These are phyloP conservation scores for Ajuga chamaepitys DNA, from an alignment of 257 asterid species.

Conservation along the genomic window DNA sequence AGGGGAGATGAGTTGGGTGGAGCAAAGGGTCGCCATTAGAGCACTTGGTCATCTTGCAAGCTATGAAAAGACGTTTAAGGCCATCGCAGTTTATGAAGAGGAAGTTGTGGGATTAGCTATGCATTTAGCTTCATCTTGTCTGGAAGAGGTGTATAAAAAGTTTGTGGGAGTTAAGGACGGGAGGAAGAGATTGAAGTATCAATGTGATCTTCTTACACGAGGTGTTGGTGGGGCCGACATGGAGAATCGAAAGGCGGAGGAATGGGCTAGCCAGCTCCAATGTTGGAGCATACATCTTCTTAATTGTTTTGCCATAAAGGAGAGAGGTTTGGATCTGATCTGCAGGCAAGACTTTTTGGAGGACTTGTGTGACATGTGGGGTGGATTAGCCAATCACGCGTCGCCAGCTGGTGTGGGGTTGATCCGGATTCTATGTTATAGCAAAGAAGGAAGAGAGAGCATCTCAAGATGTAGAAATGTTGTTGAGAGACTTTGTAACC, in stretches of 20 bases:
- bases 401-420: slow-evolving; percentile 72
- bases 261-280: slow-evolving; percentile 83
- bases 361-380: slow-evolving; percentile 66
- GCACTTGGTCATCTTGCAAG: slow-evolving; percentile 86
- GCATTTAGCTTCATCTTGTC: slow-evolving; percentile 49
- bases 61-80: slow-evolving; percentile 45
- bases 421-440: slow-evolving; percentile 56
- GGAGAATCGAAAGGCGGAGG: slow-evolving; percentile 75
- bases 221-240: slow-evolving; percentile 56
- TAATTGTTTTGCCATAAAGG: slow-evolving; percentile 65
- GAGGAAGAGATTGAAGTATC: slow-evolving; percentile 38
- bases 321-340: slow-evolving; percentile 44
- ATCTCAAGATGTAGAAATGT: slow-evolving; percentile 40
- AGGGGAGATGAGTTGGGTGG: slow-evolving; percentile 86
- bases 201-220: slow-evolving; percentile 49
- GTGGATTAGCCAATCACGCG: slow-evolving; percentile 50
- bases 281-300: slow-evolving; percentile 80
- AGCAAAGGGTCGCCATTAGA: slow-evolving; percentile 77
- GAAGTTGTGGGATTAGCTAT: slow-evolving; percentile 48
- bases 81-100: slow-evolving; percentile 32
- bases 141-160: slow-evolving; percentile 39
- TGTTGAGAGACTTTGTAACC: slow-evolving; percentile 48
- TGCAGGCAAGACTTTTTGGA: slow-evolving; percentile 43
- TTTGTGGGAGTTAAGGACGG: slow-evolving; percentile 45
- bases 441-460: slow-evolving; percentile 45